Evolutionary conservation across 169 alveolate species (phyloP).

Genomic region (Plasmodium fragile): DNA sequence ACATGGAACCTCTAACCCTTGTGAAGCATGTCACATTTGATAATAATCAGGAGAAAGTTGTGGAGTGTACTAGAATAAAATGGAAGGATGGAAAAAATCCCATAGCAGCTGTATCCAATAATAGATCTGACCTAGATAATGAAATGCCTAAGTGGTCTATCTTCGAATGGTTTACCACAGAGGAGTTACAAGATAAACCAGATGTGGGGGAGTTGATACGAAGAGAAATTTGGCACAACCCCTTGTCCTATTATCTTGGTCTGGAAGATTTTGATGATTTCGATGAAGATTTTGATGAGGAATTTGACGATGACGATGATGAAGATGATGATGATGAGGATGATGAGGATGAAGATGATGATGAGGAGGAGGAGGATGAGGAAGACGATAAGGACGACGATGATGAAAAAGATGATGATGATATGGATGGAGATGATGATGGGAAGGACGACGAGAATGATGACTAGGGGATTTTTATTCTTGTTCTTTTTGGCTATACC

Average conservation of each 20-base stretch:
- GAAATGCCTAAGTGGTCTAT: conserved; percentile 84
- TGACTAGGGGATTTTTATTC: background rate
- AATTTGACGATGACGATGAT: conserved; percentile 76
- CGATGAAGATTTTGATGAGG: conserved; percentile 86
- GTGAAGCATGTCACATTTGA: conserved; percentile 90
- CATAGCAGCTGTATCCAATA: conserved; percentile 58
- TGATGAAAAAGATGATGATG: conserved; percentile 34
- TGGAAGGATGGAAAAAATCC: conserved; percentile 88
- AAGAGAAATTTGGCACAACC: conserved; percentile 93
- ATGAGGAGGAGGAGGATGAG: conserved; percentile 28
- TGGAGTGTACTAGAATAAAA: conserved; percentile 89
- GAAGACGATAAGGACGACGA: conserved; percentile 37
- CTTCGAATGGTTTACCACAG: conserved; percentile 88
- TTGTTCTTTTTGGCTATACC: background rate
- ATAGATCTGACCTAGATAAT: conserved; percentile 56
- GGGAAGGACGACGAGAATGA: conserved; percentile 4
- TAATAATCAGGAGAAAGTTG: conserved; percentile 86
- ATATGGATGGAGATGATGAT: conserved; percentile 23
- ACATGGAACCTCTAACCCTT: conserved; percentile 89
- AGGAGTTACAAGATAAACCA: conserved; percentile 86
- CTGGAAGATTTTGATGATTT: conserved; percentile 84
- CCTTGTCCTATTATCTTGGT: conserved; percentile 88
- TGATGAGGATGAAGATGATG: conserved; percentile 71
- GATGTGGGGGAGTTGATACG: conserved; percentile 93
- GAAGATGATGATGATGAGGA: conserved; percentile 75